Evolutionary conservation across 2,329 filamentous ascomycete species (phyloP), one percentile per base, ranked within the genome.

Genomic region (Seiridium cupressi): DNA sequence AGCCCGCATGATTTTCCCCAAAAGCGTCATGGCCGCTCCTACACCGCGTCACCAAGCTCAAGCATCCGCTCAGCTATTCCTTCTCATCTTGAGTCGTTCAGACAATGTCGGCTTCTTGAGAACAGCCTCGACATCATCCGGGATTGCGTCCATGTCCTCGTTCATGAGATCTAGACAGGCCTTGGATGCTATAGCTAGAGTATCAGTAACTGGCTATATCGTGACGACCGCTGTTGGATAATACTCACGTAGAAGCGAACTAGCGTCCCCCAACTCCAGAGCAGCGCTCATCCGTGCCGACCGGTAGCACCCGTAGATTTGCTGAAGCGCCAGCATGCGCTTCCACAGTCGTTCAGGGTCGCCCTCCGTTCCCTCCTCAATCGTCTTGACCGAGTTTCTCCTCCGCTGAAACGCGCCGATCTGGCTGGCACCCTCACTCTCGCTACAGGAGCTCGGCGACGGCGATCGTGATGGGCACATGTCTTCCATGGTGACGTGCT

Each of bases 201-300:
- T 40, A 13, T 32, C 40, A 48, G 49, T 57, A 64, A 62, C 57
- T 49, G 6, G 10, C 47, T 57, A 38, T 47, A 59, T 42, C n/a
- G 49, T 2, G 35, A 11, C 4, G 3, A 5, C 5, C 44, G 10
- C 7, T n/a, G 3, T 10, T 13, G 5, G 32, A 47, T 46, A 8
- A 18, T 10, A 76, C 78, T 69, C 70, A 82, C 80, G 80, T 74
- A 81, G 79, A 26, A 81, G 62, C 8, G 76, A 57, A 10, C 72
- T 76, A 7, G 74, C 67, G 4, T 79, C 74, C 31, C 76, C 75
- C 0, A 77, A 76, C 47, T 74, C 74, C 11, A 80, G 67, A 0
- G 80, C 80, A 47, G 81, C 72, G 54, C 79, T 77, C 66, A 82
- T 81, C 38, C 80, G 70, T 11, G 79, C 77, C 18, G 79, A 82